phyloP scores from a whole-genome alignment of 2,329 filamentous ascomycete species.

The Stagonosporopsis vannaccii region DNA sequence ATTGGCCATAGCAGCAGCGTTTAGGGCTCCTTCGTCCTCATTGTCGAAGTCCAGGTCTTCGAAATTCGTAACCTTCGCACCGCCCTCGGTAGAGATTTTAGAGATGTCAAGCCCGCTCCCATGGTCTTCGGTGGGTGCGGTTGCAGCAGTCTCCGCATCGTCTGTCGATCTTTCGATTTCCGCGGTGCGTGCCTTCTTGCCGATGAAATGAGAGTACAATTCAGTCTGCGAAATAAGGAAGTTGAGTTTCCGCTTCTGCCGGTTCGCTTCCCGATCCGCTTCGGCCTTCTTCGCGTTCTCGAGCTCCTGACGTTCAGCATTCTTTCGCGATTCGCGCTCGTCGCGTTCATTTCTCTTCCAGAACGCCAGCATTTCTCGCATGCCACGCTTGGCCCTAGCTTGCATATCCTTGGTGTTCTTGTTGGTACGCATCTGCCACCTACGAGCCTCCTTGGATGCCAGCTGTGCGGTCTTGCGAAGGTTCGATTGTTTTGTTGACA shows the following conservation, averaged over 20 bases:
- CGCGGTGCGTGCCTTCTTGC: constrained; percentile 98
- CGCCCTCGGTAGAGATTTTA: constrained; percentile 58
- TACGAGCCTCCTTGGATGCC: constrained; percentile 93
- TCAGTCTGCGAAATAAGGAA: constrained; percentile 99
- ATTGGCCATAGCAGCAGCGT: constrained; percentile 88
- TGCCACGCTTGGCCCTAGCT: constrained; percentile 93
- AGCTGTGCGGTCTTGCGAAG: constrained; percentile 96
- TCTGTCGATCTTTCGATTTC: constrained; percentile 92
- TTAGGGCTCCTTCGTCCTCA: constrained; percentile 84
- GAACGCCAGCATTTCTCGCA: constrained; percentile 99
- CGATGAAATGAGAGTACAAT: constrained; percentile 98
- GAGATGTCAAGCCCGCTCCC: constrained; percentile 60
- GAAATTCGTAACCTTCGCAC: constrained; percentile 85
- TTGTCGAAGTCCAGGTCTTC: constrained; percentile 95
- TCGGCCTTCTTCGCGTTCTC: constrained; percentile 97
- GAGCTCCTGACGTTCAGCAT: constrained; percentile 93
- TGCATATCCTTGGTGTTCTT: constrained; percentile 98
- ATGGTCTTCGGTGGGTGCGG: constrained; percentile 43
- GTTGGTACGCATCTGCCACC: constrained; percentile 97
- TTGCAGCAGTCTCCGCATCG: constrained; percentile 65
- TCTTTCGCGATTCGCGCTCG: constrained; percentile 91
- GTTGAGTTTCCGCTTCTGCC: constrained; percentile 98
- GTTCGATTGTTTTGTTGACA: constrained; percentile 89
- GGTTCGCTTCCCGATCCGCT: constrained; percentile 94
- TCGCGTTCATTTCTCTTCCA: constrained; percentile 99